A percentile compares a stretch with the other conserved stretches of the same genome.
phyloP scores from a whole-genome alignment of 1,284 basidiomycete species.

The Tilletia setariae region DNA sequence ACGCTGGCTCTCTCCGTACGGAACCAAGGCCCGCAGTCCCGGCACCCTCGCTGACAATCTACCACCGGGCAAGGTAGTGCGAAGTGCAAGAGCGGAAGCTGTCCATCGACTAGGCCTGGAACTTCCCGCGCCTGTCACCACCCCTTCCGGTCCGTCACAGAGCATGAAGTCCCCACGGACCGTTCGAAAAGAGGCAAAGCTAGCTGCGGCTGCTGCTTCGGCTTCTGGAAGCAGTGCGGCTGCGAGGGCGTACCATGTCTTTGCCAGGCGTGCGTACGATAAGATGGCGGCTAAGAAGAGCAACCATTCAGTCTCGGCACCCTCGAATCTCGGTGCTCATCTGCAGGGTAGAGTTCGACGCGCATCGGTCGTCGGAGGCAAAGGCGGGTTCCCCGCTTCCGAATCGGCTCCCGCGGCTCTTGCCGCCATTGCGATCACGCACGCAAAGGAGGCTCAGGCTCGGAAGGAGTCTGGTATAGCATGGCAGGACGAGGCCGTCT shows the following conservation, averaged over 20 bases:
- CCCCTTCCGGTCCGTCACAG: neutral
- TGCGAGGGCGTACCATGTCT: slow-evolving; percentile 13
- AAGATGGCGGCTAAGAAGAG: neutral
- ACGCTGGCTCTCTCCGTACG: neutral
- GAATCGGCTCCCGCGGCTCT: neutral
- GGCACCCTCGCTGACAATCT: neutral
- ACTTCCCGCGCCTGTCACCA: neutral
- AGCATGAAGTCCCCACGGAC: neutral
- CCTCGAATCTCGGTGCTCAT: no score
- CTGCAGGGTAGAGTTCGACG: no score
- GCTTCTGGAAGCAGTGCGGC: slow-evolving; percentile 7
- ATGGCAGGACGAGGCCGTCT: neutral
- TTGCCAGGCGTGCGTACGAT: slow-evolving; percentile 11
- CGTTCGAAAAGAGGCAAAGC: neutral
- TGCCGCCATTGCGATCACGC: neutral
- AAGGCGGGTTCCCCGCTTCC: neutral
- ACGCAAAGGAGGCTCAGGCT: neutral
- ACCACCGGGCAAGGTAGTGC: neutral
- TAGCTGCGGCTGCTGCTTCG: neutral
- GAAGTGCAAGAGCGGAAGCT: slow-evolving; percentile 4
- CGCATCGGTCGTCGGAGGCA: no score
- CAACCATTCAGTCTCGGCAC: no score
- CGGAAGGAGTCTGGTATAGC: neutral
- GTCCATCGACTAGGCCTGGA: neutral
- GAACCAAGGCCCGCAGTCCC: neutral